Evolutionary conservation across 2,329 filamentous ascomycete genomes (phyloP), one percentile per base, ranked within the genome.

Genomic region (Camptophora hylomeconis): DNA sequence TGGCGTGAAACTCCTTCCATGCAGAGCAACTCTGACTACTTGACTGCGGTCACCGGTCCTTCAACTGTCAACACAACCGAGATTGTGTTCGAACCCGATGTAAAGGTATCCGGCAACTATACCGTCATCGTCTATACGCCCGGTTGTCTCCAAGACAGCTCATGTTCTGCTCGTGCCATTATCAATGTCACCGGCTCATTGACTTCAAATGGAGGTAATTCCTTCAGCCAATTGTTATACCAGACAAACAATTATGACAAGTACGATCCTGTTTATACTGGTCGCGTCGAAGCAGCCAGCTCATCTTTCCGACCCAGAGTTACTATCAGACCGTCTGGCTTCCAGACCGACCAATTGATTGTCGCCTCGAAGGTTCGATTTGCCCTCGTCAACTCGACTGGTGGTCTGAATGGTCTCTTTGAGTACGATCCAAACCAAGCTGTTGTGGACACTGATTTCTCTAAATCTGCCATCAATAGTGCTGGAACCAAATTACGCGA

Each of bases 171-270:
- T 9, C 75, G 89, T 46, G 89, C 87, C 10, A 70, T 74, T 45
- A 77, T 94, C 33, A 84, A 84, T 42, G 65, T 98, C 29, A 87
- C 80, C 1, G 80, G 75, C 18, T 66, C 65, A 14, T 74, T 89
- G 61, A 68, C 72, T 3, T 57, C 61, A 5, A 52, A 51, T 20
- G 48, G 48, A 17, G 56, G 42, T 46, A 63, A 48, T 46, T 56
- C 32, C 48, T 63, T 75, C 33, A 65, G 70, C 16, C 71, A 65
- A 1, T 66, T 69, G 1, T 59, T 94, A 5, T 92, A 70, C 50
- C 89, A 98, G 54, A 93, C 86, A 11, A 98, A 98, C 57, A 70
- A 92, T 50, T 92, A 77, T 52, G 87, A 95, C 61, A 98, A 98
- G 55, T 95, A 92, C 48, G 89, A 98, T 49, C 75, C 81, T 42